Evolutionary conservation across 2,329 filamentous ascomycete genomes (phyloP).

Genomic region (Peltaster fructicola): DNA sequence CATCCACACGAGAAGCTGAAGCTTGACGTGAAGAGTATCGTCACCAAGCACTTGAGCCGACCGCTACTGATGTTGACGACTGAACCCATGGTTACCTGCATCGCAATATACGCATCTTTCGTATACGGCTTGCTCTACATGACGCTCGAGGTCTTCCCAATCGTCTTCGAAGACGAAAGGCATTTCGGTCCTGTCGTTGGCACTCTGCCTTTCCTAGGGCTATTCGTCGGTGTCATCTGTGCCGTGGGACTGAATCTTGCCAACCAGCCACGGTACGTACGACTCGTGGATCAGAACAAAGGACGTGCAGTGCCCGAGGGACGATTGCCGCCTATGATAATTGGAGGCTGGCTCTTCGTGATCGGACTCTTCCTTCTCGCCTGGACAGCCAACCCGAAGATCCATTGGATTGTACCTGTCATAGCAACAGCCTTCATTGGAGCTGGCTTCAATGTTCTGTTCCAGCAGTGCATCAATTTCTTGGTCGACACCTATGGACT

Average conservation of each 20-base stretch:
- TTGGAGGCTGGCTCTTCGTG: constrained; percentile 27
- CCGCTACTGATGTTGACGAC: constrained; percentile 28
- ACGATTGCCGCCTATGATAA: constrained; percentile 26
- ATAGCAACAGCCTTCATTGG: constrained; percentile 27
- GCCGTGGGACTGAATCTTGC: constrained; percentile 25
- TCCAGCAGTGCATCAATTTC: constrained; percentile 32
- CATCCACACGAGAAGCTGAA: constrained; percentile 29
- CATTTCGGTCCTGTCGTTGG: constrained; percentile 25
- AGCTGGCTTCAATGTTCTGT: constrained; percentile 29
- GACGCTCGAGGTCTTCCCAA: constrained; percentile 30
- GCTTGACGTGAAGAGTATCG: constrained; percentile 22
- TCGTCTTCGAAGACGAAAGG: constrained; percentile 28
- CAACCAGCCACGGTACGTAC: constrained; percentile 22
- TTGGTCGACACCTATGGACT: constrained; percentile 16
- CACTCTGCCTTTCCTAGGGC: constrained; percentile 28
- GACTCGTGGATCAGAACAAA: constrained; percentile 20
- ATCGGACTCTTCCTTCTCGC: constrained; percentile 20
- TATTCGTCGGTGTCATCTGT: constrained; percentile 27
- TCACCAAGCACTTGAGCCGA: constrained; percentile 26
- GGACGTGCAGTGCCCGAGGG: constrained; percentile 20
- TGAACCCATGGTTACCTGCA: constrained; percentile 30
- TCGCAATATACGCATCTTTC: constrained; percentile 22
- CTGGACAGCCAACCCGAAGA: constrained; percentile 22
- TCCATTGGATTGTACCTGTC: constrained; percentile 26
- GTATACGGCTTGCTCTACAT: constrained; percentile 31